Conservation (phyloP, 1,284 basidiomycete species). For the Sporisorium reilianum region DNA sequence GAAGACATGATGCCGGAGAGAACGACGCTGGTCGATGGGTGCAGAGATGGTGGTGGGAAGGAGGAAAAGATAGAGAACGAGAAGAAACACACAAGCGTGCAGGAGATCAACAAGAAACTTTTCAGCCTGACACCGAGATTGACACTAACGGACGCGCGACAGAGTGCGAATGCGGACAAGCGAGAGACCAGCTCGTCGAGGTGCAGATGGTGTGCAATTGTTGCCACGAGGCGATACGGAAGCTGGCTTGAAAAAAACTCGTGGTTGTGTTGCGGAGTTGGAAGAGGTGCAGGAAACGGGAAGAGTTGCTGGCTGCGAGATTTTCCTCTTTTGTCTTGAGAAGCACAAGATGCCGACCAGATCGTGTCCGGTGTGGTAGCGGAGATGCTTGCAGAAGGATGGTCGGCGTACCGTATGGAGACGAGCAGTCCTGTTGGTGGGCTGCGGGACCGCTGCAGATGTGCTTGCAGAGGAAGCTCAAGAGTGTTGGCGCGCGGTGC, state of each 20-base stretch:
- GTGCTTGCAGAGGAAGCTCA: not conserved
- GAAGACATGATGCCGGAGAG: slow-evolving; percentile 30
- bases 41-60: slow-evolving; percentile 14
- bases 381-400: not conserved
- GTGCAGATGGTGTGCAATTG: not conserved
- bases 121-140: not conserved
- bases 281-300: slow-evolving; percentile 28
- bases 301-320: not conserved
- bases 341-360: not conserved
- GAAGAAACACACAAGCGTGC: not conserved
- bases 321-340: slow-evolving; percentile 1
- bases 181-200: not conserved
- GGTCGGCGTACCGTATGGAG: not conserved
- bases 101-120: slow-evolving; percentile 16
- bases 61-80: not conserved
- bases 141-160: not conserved
- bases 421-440: too few species aligned
- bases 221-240: slow-evolving; percentile 8
- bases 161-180: slow-evolving; percentile 8
- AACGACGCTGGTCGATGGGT: not conserved
- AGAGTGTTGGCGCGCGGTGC: not conserved
- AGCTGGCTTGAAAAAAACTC: not conserved
- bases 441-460: too few species aligned
- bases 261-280: slow-evolving; percentile 20
- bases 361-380: not conserved